Conservation (phyloP, 352 stramenopile genomes). For the Phytophthora sansomeana region DNA sequence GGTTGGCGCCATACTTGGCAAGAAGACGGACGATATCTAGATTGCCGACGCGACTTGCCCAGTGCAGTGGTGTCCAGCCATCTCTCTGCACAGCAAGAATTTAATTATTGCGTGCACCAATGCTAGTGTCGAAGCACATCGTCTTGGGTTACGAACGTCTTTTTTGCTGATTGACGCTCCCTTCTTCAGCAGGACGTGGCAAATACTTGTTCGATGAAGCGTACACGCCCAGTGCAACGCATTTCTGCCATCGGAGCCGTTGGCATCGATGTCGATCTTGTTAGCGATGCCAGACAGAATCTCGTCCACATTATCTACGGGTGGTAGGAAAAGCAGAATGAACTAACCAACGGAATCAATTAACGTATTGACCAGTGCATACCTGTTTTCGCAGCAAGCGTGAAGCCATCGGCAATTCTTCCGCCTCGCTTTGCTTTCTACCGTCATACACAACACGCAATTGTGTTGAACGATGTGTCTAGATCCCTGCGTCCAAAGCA, state of each 20-base stretch:
- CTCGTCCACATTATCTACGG: conserved; percentile 74
- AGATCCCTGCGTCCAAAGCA: not conserved
- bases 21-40: conserved; percentile 80
- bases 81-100: conserved; percentile 48
- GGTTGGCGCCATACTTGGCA: conserved; percentile 75
- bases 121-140: not conserved
- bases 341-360: not conserved
- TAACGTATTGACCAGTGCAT: not conserved
- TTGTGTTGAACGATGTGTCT: not conserved
- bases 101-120: not conserved
- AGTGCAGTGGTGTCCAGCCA: conserved; percentile 81
- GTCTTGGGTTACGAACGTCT: conserved; percentile 49
- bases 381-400: conserved; percentile 73
- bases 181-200: conserved; percentile 86
- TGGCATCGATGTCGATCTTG: conserved; percentile 73
- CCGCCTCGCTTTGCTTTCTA: conserved; percentile 52
- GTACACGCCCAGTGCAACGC: conserved; percentile 84
- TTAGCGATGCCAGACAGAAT: conserved; percentile 77
- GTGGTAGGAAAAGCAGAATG: not conserved
- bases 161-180: conserved; percentile 78
- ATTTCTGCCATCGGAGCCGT: conserved; percentile 83
- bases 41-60: conserved; percentile 78
- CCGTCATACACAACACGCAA: conserved; percentile 2
- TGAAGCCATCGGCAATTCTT: conserved; percentile 72
- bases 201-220: conserved; percentile 78